These are phyloP conservation scores for Neurospora africana DNA, from an alignment of 495 filamentous ascomycete species.

Conservation along the genomic window DNA sequence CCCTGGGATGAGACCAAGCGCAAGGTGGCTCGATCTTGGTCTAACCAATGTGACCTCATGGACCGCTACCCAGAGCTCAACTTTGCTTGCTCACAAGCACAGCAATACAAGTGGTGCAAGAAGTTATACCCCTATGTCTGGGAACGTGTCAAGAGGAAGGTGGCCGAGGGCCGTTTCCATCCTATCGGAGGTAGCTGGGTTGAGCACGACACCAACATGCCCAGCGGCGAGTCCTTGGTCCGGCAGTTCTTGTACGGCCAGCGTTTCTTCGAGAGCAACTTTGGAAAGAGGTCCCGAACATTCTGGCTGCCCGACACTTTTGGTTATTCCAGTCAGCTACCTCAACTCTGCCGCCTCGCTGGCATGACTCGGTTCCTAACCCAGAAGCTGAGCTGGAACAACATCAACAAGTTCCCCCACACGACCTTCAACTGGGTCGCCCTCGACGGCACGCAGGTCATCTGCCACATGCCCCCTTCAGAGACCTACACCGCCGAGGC, in stretches of 20 bases:
- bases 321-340: conserved; percentile 89
- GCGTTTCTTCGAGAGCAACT: conserved; percentile 85
- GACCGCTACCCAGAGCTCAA: conserved; percentile 90
- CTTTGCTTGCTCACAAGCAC: conserved; percentile 85
- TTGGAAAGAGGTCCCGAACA: conserved; percentile 77
- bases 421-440: conserved; percentile 98
- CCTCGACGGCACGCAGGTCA: conserved; percentile 86
- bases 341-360: conserved; percentile 80
- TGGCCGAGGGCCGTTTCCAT: conserved; percentile 84
- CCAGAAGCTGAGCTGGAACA: conserved; percentile 88
- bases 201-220: conserved; percentile 96
- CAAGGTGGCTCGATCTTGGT: conserved; percentile 93
- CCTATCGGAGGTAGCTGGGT: conserved; percentile 97
- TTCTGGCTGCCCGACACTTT: conserved; percentile 99
- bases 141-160: conserved; percentile 80
- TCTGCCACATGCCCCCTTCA: conserved; percentile 92
- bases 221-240: conserved; percentile 85
- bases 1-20: conserved; percentile 98
- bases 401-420: conserved; percentile 98
- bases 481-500: conserved; percentile 94
- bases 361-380: conserved; percentile 96
- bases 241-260: conserved; percentile 95
- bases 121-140: conserved; percentile 77
- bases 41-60: conserved; percentile 87
- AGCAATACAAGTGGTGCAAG: conserved; percentile 97